Evolutionary conservation across 345 rosid species (phyloP), one percentile per base, ranked within the genome.

Genomic region (Orychophragmus violaceus): DNA sequence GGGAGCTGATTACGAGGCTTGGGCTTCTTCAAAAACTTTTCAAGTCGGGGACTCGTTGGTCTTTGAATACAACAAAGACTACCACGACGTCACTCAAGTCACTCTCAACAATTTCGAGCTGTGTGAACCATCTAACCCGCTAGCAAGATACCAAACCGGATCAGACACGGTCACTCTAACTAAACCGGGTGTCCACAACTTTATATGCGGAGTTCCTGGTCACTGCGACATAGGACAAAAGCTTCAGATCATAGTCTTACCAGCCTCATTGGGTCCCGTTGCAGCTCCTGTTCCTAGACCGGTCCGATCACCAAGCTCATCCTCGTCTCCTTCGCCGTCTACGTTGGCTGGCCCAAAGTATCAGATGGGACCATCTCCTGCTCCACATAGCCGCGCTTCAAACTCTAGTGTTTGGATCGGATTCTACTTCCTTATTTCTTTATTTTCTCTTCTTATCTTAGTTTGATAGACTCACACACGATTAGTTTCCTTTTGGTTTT

Each of bases 11-110:
- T n/a, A n/a, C n/a, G n/a, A n/a, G n/a, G n/a, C n/a, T n/a, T n/a
- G n/a, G n/a, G n/a, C n/a, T n/a, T n/a, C n/a, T n/a, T n/a, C n/a
- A n/a, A n/a, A n/a, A n/a, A n/a, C n/a, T n/a, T n/a, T n/a, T n/a
- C n/a, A n/a, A n/a, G 5, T 51, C 7, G 56, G 53, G n/a, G 53
- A 61, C 53, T 41, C 53, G 10, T 29, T 27, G 24, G 62, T 52
- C 39, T 66, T 55, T 10, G n/a, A 50, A 27, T 66, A 66, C 62
- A 44, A 39, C 27, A 54, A 27, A 0, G 41, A 8, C 0, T 18
- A 18, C 52, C 71, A 66, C 17, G 55, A 67, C 11, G 64, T 55
- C 19, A 45, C 4, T n/a, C 13, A 55, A 67, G 71, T 42, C 24
- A 55, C 64, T 42, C 55, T 13, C 32, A 0, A 29, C 1, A 13